Conservation (phyloP, 208 protist genomes). For the Phytomonas francai region DNA sequence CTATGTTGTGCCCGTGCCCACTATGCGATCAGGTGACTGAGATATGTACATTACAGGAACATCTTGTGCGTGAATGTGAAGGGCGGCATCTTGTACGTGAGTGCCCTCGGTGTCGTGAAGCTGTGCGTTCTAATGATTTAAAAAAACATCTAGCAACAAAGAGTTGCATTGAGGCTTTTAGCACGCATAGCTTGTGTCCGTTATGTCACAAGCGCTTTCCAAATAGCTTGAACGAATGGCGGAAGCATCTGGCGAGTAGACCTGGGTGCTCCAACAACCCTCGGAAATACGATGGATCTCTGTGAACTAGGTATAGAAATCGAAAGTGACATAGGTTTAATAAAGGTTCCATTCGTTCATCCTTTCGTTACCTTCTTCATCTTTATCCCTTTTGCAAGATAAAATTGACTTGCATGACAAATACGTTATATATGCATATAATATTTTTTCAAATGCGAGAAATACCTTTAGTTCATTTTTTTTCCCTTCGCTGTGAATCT, state of each 20-base stretch:
- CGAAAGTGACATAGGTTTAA: not conserved
- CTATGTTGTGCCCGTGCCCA: conserved; percentile 88
- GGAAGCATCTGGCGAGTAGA: conserved; percentile 55
- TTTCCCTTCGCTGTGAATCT: conserved; percentile 7
- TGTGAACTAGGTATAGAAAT: conserved; percentile 4
- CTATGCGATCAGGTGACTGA: conserved; percentile 90
- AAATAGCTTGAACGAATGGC: conserved; percentile 62
- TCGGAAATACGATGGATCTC: conserved; percentile 67
- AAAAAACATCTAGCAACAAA: conserved; percentile 55
- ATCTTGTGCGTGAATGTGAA: conserved; percentile 85
- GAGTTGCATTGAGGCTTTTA: conserved; percentile 62
- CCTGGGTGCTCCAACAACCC: conserved; percentile 87
- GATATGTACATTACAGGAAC: conserved; percentile 82
- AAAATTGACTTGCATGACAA: not conserved
- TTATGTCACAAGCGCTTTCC: conserved; percentile 78
- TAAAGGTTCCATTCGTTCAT: conserved; percentile 5
- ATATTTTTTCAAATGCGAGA: not conserved
- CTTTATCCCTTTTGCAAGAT: not conserved
- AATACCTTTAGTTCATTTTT: conserved; percentile 1
- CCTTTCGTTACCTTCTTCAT: not conserved
- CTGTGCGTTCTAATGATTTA: conserved; percentile 68
- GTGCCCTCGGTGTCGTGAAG: conserved; percentile 87
- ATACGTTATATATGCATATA: conserved; percentile 6
- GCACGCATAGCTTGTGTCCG: conserved; percentile 71
- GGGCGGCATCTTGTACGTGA: conserved; percentile 53